Evolutionary conservation across 2,329 filamentous ascomycete genomes (phyloP).

Genomic region (Fusarium armeniacum): DNA sequence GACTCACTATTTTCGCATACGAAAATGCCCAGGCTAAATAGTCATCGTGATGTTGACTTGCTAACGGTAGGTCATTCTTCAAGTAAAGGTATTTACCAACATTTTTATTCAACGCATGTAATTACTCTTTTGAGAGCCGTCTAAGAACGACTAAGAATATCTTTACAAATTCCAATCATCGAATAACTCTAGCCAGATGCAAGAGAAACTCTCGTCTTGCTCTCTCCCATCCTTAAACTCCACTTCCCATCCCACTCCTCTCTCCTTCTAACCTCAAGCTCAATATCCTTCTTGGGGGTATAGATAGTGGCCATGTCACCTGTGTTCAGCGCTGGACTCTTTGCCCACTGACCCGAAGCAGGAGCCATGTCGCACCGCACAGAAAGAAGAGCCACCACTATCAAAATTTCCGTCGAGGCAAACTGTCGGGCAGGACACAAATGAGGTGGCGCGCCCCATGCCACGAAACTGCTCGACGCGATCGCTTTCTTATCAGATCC

Average conservation of each 20-base stretch:
- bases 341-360: slow-evolving; percentile 8
- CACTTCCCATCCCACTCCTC: slow-evolving; percentile 36
- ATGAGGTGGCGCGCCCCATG: slow-evolving; percentile 51
- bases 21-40: background rate
- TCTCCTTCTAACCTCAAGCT: slow-evolving; percentile 27
- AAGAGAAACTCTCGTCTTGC: slow-evolving; percentile 44
- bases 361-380: slow-evolving; percentile 18
- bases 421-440: slow-evolving; percentile 52
- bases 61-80: background rate
- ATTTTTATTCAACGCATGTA: background rate
- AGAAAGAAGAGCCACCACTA: slow-evolving; percentile 37
- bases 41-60: background rate
- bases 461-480: slow-evolving; percentile 52
- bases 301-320: slow-evolving; percentile 27
- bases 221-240: slow-evolving; percentile 47
- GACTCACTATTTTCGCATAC: slow-evolving; percentile 1
- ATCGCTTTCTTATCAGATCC: slow-evolving; percentile 37
- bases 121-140: background rate
- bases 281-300: slow-evolving; percentile 33
- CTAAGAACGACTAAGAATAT: background rate
- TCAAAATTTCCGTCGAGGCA: slow-evolving; percentile 48
- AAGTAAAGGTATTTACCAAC: background rate
- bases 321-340: slow-evolving; percentile 11
- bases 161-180: background rate
- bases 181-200: slow-evolving; percentile 38